Evolutionary conservation across 176 grass and related monocot species (phyloP), one percentile per base, ranked within the genome.

Genomic region (Oryza nivara): DNA sequence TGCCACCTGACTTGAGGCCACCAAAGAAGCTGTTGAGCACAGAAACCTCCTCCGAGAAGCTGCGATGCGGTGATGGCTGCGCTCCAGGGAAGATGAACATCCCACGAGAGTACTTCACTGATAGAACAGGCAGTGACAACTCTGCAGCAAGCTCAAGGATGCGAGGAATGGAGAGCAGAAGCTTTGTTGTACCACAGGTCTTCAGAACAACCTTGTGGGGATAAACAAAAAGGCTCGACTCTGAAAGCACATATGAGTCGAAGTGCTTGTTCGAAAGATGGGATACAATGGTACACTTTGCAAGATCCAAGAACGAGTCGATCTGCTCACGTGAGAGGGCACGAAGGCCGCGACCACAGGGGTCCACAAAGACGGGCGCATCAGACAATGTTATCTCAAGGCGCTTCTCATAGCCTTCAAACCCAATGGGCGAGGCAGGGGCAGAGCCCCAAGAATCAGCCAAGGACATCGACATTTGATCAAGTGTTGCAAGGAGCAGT

Each of bases 381-480:
- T 90, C 84, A 68, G 90, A 97, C 86, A 94, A 94, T 12, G 90
- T 86, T 47, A 94, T 92, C 82, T 97, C 95, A 0, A 97, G 86
- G 67, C 95, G 95, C 77, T 97, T 97, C 86, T 97, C 95, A 14
- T 91, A 97, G 81, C 95, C 95, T 84, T 97, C 95, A 60, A 97
- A 97, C 76, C 95, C 95, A 82, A 94, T 94, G 41, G 95, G 74
- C 64, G 95, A 97, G 66, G 87, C 14, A 40, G 79, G 72, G 47
- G 83, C 11, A 78, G 92, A 60, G 76, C 14, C 63, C 75, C 48
- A 80, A 66, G 86, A 87, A 74, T 84, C 92, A 46, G 87, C 66
- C 30, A 71, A 56, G 72, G 79, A 15, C 79, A 86, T 82, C 0
- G 45, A 73, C 95, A 94, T 91, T 78, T 60, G 41, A 85, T 86